Evolutionary conservation across 2,329 filamentous ascomycete species (phyloP).

Genomic region (Pseudopyrenochaeta lycopersici): DNA sequence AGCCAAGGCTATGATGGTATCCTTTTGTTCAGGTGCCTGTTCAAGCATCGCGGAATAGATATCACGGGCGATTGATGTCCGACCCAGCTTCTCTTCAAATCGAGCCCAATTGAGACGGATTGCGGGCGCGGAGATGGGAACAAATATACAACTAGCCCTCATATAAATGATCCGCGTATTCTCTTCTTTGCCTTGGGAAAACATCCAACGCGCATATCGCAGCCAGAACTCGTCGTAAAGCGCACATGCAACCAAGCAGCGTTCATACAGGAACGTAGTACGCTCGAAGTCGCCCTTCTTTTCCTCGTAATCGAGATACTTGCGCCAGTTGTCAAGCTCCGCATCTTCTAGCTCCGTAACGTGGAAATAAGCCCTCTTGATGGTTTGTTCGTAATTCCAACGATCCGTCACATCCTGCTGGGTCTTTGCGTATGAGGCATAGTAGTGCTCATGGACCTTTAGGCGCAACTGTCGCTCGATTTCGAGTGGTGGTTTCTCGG

Average conservation of each 20-base stretch:
- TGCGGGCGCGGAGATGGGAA: slow-evolving; percentile 84
- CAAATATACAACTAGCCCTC: slow-evolving; percentile 83
- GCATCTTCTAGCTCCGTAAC: slow-evolving; percentile 89
- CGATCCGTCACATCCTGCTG: slow-evolving; percentile 90
- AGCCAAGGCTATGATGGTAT: slow-evolving; percentile 87
- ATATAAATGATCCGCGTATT: slow-evolving; percentile 93
- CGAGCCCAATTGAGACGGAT: slow-evolving; percentile 91
- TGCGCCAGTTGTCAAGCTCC: slow-evolving; percentile 90
- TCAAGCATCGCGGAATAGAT: slow-evolving; percentile 85
- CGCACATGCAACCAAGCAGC: slow-evolving; percentile 89
- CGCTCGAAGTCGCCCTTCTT: slow-evolving; percentile 78
- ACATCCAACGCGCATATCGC: slow-evolving; percentile 95
- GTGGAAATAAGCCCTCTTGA: slow-evolving; percentile 97
- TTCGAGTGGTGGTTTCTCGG: slow-evolving; percentile 75
- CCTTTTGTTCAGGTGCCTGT: slow-evolving; percentile 80
- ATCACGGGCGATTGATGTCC: slow-evolving; percentile 79
- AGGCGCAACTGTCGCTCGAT: slow-evolving; percentile 82
- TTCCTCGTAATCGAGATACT: slow-evolving; percentile 97
- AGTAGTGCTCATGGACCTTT: slow-evolving; percentile 81
- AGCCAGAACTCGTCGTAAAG: slow-evolving; percentile 99
- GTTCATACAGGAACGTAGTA: slow-evolving; percentile 87
- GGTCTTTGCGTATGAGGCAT: slow-evolving; percentile 81
- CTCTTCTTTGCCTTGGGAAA: slow-evolving; percentile 77
- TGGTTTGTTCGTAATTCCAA: slow-evolving; percentile 93
- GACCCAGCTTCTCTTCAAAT: slow-evolving; percentile 87